Percentiles rank a stretch among this genome's conserved stretches.
Evolutionary conservation across 2,329 filamentous ascomycete genomes (phyloP).

Genomic region (Zasmidium citrigriseum): DNA sequence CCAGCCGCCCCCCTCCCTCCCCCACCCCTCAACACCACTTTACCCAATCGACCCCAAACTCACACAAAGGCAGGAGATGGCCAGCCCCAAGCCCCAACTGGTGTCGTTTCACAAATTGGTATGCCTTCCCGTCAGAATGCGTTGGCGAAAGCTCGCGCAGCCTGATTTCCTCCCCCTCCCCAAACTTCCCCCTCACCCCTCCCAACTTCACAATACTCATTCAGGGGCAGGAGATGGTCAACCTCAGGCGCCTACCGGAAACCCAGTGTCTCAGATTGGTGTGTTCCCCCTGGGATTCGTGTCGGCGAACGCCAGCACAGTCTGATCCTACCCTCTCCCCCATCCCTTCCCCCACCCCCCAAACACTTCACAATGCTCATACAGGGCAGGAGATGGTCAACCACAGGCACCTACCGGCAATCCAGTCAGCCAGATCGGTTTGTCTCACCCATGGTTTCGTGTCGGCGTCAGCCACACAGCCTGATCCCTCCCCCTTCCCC

Average conservation of each 20-base stretch:
- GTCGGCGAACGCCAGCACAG: too few species aligned
- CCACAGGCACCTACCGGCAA: conserved; percentile 1
- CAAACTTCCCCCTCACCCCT: too few species aligned
- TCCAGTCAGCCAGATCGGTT: neutral
- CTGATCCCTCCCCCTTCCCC: too few species aligned
- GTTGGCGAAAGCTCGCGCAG: neutral
- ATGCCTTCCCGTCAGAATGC: neutral
- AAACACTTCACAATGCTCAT: neutral
- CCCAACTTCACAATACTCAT: neutral
- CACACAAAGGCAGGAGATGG: too few species aligned
- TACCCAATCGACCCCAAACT: too few species aligned
- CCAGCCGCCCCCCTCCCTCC: too few species aligned
- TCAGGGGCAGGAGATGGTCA: conserved; percentile 2
- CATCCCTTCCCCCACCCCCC: too few species aligned
- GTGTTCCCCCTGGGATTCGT: neutral
- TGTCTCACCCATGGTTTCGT: too few species aligned
- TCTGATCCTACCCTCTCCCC: too few species aligned
- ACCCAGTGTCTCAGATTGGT: conserved; percentile 1
- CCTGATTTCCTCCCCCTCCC: too few species aligned
- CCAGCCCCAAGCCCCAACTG: conserved; percentile 1
- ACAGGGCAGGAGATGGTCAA: conserved; percentile 2
- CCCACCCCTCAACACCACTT: too few species aligned
- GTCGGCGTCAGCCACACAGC: too few species aligned
- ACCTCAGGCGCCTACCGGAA: conserved; percentile 1
- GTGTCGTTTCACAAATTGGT: conserved; percentile 6